Base-by-base conservation (phyloP, 139 green algal species). In the Tetraselmis chui region DNA sequence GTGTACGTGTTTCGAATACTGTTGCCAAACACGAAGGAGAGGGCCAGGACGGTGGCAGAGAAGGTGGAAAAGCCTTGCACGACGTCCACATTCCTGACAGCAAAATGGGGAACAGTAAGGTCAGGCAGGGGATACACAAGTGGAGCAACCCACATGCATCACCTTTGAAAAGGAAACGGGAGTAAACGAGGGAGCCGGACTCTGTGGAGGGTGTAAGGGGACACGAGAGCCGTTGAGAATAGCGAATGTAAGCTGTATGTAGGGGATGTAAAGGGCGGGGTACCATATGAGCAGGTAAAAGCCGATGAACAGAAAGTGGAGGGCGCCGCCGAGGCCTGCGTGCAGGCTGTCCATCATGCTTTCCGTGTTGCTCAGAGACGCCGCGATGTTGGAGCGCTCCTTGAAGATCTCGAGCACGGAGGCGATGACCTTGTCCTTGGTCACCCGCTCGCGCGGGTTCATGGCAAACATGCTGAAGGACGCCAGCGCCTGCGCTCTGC, bases 1-100 rank as follows among this genome's bases (percentile, higher is more conserved):
- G 11, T 18, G 11, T 67, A 67, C 45, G 45, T 67, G 22, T 67
- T 67, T 5, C 45, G 45, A 18, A 87, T 79, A 24, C 32, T 76
- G 83, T 91, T 91, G 31, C 88, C 88, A 75, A 91, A 91, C 29
- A 91, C 81, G 59, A 91, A 91, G 26, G 88, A 86, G n/a, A 91
- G 79, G 0, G 86, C 86, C 67, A 90, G 84, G 27, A 91, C 83
- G n/a, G 86, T 89, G 30, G 86, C 84, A 24, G 78, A 85, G 75
- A 91, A 90, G 78, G 86, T 83, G 75, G 79, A 85, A 81, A 90
- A 91, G 75, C 88, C 88, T 18, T 67, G 45, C 45, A 67, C 45
- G 45, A 67, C 45, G 45, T 67, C 45, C 45, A 67, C 45, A 67
- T 67, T 67, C 45, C 45, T 67, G 45, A 5, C 5, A 67, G 45